phyloP scores from a whole-genome alignment of 345 rosid species.

The Balakata baccata region DNA sequence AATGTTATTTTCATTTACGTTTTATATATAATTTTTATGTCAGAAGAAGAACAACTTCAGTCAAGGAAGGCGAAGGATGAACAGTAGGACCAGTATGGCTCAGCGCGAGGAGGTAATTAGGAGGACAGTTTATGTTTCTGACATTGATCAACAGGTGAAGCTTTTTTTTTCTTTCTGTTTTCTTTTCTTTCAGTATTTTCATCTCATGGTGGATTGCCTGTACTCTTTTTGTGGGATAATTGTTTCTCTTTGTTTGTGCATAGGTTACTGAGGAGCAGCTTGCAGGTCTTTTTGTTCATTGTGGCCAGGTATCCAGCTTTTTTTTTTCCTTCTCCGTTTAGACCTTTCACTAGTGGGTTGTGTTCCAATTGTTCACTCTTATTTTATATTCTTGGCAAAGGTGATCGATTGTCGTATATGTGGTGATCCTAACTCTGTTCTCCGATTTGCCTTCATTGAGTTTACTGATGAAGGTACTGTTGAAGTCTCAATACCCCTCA shows the following conservation, averaged over 20 bases:
- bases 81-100: conserved; percentile 75
- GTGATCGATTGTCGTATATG: conserved; percentile 75
- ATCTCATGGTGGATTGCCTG: conserved; percentile 3
- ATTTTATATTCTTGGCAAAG: not conserved
- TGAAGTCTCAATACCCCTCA: conserved; percentile 18
- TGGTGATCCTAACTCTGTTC: conserved; percentile 89
- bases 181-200: not conserved
- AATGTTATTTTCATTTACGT: conserved; percentile 1
- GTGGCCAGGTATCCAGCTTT: conserved; percentile 60
- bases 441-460: conserved; percentile 91
- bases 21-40: conserved; percentile 6
- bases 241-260: conserved; percentile 13
- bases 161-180: not conserved
- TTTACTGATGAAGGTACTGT: conserved; percentile 84
- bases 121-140: conserved; percentile 83
- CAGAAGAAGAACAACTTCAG: conserved; percentile 68
- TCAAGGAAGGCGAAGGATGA: conserved; percentile 77
- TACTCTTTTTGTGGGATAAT: conserved; percentile 7
- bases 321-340: not conserved
- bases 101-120: conserved; percentile 86
- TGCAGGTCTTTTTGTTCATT: conserved; percentile 73
- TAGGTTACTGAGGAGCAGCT: conserved; percentile 93
- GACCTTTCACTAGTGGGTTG: not conserved
- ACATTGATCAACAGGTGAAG: conserved; percentile 69
- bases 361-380: not conserved